A percentile compares a stretch with the other conserved stretches of the same genome.
phyloP scores from a whole-genome alignment of 768 basidiomycete species.

The Candolleomyces aberdarensis region DNA sequence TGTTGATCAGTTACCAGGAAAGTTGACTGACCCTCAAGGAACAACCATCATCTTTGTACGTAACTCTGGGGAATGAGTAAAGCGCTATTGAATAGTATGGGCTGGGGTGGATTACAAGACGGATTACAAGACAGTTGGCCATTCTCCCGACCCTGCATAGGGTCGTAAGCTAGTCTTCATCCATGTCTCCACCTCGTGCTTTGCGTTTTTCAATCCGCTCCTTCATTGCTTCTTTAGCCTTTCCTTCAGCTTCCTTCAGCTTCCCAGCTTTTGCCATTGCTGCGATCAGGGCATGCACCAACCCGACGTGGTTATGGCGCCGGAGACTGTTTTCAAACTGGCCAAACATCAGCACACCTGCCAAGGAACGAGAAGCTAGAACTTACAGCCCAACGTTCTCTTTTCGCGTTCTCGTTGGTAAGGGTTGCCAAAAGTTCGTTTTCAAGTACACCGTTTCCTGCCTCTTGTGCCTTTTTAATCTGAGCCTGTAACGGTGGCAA shows the following conservation, averaged over 20 bases:
- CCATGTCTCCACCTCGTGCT: slow-evolving; percentile 43
- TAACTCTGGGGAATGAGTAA: too few relatives aligned
- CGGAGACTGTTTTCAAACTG: slow-evolving; percentile 89
- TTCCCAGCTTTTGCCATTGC: slow-evolving; percentile 71
- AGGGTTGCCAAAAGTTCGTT: slow-evolving; percentile 55
- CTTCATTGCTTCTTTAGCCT: slow-evolving; percentile 43
- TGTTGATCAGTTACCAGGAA: too few relatives aligned
- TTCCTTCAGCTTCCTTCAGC: slow-evolving; percentile 49
- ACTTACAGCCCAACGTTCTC: slow-evolving; percentile 81
- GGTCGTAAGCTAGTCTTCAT: slow-evolving; percentile 35
- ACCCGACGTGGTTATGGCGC: slow-evolving; percentile 82
- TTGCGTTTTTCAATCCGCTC: slow-evolving; percentile 43
- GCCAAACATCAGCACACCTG: slow-evolving; percentile 5
- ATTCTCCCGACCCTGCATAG: neutral
- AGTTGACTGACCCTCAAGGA: too few relatives aligned
- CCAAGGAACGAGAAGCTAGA: slow-evolving; percentile 8
- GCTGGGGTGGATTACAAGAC: too few relatives aligned
- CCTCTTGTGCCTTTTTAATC: slow-evolving; percentile 45
- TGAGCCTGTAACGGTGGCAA: slow-evolving; percentile 64
- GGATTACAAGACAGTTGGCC: too few relatives aligned
- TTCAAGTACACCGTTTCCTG: slow-evolving; percentile 40
- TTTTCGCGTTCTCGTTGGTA: slow-evolving; percentile 67
- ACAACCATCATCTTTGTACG: too few relatives aligned
- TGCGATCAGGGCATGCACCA: slow-evolving; percentile 70
- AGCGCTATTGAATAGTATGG: too few relatives aligned